A percentile compares a stretch with the other conserved stretches of the same genome.
phyloP scores from a whole-genome alignment of 768 basidiomycete genomes.

The Holtermanniella nyarrowii region DNA sequence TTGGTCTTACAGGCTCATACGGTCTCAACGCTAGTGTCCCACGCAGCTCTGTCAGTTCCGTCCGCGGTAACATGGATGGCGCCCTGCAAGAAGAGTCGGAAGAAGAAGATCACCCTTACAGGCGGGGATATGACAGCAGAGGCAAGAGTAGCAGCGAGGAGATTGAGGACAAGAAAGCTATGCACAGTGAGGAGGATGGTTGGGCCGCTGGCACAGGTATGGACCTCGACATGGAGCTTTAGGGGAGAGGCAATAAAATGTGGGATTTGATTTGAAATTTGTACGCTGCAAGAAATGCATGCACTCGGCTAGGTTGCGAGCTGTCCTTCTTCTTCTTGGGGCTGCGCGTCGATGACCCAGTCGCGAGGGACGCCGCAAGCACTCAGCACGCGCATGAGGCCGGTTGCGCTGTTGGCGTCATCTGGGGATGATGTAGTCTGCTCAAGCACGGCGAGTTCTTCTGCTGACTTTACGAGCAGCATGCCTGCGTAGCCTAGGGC shows the following conservation, averaged over 20 bases:
- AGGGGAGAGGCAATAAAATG: not conserved
- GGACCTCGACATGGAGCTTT: not conserved
- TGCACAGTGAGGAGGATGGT: not conserved
- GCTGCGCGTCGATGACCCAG: constrained; percentile 17
- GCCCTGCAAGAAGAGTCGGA: constrained; percentile 23
- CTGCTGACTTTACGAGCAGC: constrained; percentile 73
- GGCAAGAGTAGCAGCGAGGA: not conserved
- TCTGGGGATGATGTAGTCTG: constrained; percentile 34
- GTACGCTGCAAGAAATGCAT: not conserved
- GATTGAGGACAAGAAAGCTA: not conserved
- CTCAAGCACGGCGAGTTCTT: constrained; percentile 61
- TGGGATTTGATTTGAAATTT: not conserved
- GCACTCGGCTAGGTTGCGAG: not conserved
- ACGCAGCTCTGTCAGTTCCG: constrained; percentile 18
- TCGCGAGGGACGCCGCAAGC: constrained; percentile 31
- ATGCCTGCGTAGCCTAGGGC: constrained; percentile 82
- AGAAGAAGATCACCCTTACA: constrained; percentile 18
- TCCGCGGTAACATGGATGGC: constrained; percentile 13
- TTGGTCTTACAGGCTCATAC: constrained; percentile 12
- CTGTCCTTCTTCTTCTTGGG: constrained; percentile 3
- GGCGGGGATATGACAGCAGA: not conserved
- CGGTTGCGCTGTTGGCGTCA: too few species aligned
- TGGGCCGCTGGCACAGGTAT: not conserved
- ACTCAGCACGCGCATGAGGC: constrained; percentile 27
- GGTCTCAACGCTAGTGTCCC: constrained; percentile 23